Evolutionary conservation across 2,329 filamentous ascomycete genomes (phyloP), one percentile per base, ranked within the genome.

Genomic region (Colletotrichum sp.): DNA sequence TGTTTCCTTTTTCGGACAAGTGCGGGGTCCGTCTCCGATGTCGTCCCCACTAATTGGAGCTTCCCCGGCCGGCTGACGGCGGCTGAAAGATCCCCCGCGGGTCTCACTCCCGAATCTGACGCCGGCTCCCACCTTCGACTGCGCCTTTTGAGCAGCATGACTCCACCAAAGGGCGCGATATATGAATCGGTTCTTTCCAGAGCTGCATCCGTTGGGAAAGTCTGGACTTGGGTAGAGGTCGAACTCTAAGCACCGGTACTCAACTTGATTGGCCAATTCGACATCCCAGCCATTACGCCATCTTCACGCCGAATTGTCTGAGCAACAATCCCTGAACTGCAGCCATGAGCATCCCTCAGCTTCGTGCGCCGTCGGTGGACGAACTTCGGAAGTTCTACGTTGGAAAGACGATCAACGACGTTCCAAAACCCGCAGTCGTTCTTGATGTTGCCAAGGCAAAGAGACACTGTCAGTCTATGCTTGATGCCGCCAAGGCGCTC

Each of bases 381-480:
- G 72, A 78, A 1, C 52, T 83, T 5, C 68, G 77, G 2, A n/a
- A 78, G 5, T 81, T 79, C 2, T 83, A 83, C 6, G 44, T 83
- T 0, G 81, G 82, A 6, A 82, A 79, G 15, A 60, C 59, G n/a
- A 77, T 83, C 1, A 13, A 73, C 0, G 68, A 81, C 7, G 77
- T 93, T 0, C 88, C 88, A 8, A 89, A 89, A 4, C 92, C 92
- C 0, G 88, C 90, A 0, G 86, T 87, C 0, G 83, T 93, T 5
- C 80, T 94, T 0, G 91, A 94, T 77, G 80, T 84, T 15, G 88
- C 89, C 1, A 87, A 90, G 4, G 84, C 92, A 4, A 82, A 83
- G 6, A 83, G 87, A 5, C 92, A 94, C 74, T 94, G 92, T 79
- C 78, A 85, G 16, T 85, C 88, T 1, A 92, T 94, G 88, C 85